Conservation (phyloP, 257 asterid species). For the Solanum sitiens region DNA sequence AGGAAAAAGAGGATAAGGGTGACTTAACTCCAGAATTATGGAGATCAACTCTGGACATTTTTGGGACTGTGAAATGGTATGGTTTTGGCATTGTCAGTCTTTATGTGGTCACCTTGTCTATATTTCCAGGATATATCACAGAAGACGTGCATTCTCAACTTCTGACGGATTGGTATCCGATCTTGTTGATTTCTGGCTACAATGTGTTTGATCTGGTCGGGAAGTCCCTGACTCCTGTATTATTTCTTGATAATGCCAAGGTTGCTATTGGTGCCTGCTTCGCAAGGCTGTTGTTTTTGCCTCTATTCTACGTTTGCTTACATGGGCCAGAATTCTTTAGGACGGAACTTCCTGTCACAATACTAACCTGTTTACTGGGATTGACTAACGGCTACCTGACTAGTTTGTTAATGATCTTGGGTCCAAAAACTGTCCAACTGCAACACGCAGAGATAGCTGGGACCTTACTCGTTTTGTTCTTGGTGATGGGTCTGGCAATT, state of each 20-base stretch:
- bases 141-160: constrained; percentile 80
- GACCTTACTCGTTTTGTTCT: constrained; percentile 56
- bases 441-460: constrained; percentile 86
- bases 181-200: constrained; percentile 59
- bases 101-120: constrained; percentile 72
- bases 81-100: constrained; percentile 46
- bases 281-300: constrained; percentile 70
- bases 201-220: constrained; percentile 79
- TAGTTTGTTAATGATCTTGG: constrained; percentile 61
- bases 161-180: constrained; percentile 82
- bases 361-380: constrained; percentile 77
- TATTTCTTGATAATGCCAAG: constrained; percentile 45
- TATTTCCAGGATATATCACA: constrained; percentile 84
- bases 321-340: constrained; percentile 75
- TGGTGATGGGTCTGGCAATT: constrained; percentile 50
- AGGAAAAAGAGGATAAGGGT: constrained; percentile 67
- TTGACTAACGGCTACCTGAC: constrained; percentile 82
- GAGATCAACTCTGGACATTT: constrained; percentile 55
- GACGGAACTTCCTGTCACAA: constrained; percentile 68
- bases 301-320: constrained; percentile 72
- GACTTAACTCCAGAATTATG: constrained; percentile 49
- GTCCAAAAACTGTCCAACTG: constrained; percentile 63
- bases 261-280: constrained; percentile 56
- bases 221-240: constrained; percentile 53
- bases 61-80: constrained; percentile 79